These are phyloP conservation scores for Closterium sp. DNA, from an alignment of 139 green algal genomes.

Conservation along the genomic window DNA sequence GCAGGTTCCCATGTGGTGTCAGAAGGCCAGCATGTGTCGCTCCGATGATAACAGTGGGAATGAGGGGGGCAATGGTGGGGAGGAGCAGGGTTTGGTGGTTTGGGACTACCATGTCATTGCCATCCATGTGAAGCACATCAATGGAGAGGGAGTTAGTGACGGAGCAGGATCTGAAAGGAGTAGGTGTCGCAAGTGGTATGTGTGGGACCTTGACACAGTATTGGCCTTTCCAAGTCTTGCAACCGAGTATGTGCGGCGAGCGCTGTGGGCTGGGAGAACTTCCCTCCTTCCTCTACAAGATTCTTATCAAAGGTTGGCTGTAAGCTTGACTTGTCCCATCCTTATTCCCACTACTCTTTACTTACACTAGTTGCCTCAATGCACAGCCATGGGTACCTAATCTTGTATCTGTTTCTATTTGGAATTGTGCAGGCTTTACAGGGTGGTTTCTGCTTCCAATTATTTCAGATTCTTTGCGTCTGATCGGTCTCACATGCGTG, in stretches of 20 bases:
- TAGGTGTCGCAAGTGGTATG: not conserved
- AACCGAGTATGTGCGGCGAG: not conserved
- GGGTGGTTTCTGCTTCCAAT: not conserved
- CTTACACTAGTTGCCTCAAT: not conserved
- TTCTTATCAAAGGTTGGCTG: not conserved
- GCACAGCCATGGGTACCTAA: not conserved
- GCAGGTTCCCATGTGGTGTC: not conserved
- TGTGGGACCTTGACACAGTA: not conserved
- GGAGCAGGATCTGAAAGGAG: not conserved
- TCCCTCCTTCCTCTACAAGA: not conserved
- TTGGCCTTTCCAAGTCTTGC: not conserved
- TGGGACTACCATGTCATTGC: not conserved
- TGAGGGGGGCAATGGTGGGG: not conserved
- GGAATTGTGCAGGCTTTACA: not conserved
- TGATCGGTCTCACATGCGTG: not conserved
- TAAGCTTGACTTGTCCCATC: not conserved
- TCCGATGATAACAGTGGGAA: not conserved
- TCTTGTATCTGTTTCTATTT: not conserved
- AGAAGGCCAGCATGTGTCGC: not conserved
- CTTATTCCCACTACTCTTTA: not conserved
- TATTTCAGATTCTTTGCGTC: not conserved
- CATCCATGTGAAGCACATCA: not conserved
- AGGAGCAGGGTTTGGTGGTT: not conserved
- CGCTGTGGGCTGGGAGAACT: not conserved
- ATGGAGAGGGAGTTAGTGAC: not conserved